A percentile compares a stretch with the other conserved stretches of the same genome.
These are phyloP conservation scores for Boletus huronensis DNA, from an alignment of 768 basidiomycete genomes.

Conservation along the genomic window DNA sequence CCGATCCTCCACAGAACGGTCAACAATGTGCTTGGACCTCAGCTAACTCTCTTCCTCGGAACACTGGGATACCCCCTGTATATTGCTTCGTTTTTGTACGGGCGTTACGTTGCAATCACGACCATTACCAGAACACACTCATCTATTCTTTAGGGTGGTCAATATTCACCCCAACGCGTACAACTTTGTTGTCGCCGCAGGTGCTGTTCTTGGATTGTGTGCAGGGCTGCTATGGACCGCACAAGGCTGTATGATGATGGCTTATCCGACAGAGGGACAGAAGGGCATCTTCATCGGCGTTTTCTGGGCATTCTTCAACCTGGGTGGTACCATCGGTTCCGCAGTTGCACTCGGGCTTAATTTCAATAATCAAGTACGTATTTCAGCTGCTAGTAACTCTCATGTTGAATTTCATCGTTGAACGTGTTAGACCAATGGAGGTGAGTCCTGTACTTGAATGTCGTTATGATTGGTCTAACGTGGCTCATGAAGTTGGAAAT, in stretches of 20 bases:
- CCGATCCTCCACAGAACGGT: conserved; percentile 47
- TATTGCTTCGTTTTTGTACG: conserved; percentile 70
- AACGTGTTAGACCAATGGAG: conserved; percentile 23
- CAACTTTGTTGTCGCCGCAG: conserved; percentile 66
- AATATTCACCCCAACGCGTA: conserved; percentile 65
- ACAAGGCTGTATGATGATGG: conserved; percentile 81
- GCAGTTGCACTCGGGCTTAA: conserved; percentile 72
- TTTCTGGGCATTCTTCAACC: conserved; percentile 83
- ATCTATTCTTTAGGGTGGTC: conserved; percentile 44
- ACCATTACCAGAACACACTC: background rate
- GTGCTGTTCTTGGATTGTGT: conserved; percentile 70
- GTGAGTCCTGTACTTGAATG: conserved; percentile 18
- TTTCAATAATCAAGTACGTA: conserved; percentile 56
- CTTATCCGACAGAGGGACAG: conserved; percentile 75
- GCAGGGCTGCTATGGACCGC: conserved; percentile 77
- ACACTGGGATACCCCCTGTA: conserved; percentile 74
- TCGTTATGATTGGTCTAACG: conserved; percentile 1
- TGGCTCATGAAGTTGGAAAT: conserved; percentile 48
- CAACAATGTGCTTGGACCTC: conserved; percentile 79
- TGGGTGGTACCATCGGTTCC: conserved; percentile 77
- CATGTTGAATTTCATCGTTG: background rate
- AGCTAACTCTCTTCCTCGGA: conserved; percentile 69
- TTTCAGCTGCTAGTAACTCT: background rate
- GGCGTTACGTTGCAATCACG: background rate
- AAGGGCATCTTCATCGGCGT: conserved; percentile 76